Evolutionary conservation across 306 rosid genomes (phyloP).

Genomic region (Fragaria iinumae): DNA sequence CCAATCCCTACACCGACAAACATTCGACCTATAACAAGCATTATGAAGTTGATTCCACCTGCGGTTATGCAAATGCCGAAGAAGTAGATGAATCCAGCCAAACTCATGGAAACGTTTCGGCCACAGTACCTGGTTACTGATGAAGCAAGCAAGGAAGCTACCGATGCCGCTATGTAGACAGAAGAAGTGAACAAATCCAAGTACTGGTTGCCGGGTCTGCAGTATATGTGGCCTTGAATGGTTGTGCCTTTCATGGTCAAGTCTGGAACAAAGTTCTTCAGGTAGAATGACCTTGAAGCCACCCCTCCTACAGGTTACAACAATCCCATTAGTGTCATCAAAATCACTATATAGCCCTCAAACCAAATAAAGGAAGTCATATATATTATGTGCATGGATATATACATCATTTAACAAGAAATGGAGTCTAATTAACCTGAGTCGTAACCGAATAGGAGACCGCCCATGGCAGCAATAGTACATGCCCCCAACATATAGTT

Average conservation of each 20-base stretch:
- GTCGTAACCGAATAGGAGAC: slow-evolving; percentile 54
- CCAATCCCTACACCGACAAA: slow-evolving; percentile 41
- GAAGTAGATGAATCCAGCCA: slow-evolving; percentile 32
- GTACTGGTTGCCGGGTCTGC: slow-evolving; percentile 29
- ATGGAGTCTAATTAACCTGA: slow-evolving; percentile 29
- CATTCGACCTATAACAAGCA: slow-evolving; percentile 38
- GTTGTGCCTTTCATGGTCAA: not conserved
- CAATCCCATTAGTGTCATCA: not conserved
- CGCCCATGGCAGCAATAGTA: slow-evolving; percentile 47
- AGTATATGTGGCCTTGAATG: slow-evolving; percentile 13
- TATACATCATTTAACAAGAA: no score
- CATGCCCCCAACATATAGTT: slow-evolving; percentile 32
- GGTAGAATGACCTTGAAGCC: slow-evolving; percentile 37
- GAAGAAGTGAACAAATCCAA: slow-evolving; percentile 42
- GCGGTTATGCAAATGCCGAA: slow-evolving; percentile 30
- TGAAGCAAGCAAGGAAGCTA: slow-evolving; percentile 45
- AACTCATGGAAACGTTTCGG: slow-evolving; percentile 34
- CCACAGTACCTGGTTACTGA: slow-evolving; percentile 33
- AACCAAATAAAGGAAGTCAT: not conserved
- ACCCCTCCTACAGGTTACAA: slow-evolving; percentile 36
- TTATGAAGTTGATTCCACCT: slow-evolving; percentile 10
- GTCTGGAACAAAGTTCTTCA: slow-evolving; percentile 31
- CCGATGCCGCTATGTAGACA: slow-evolving; percentile 39
- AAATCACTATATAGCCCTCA: not conserved
- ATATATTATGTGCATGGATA: not conserved